Evolutionary conservation across 1,284 basidiomycete species (phyloP), one percentile per base, ranked within the genome.

Genomic region (Naganishia sp.): DNA sequence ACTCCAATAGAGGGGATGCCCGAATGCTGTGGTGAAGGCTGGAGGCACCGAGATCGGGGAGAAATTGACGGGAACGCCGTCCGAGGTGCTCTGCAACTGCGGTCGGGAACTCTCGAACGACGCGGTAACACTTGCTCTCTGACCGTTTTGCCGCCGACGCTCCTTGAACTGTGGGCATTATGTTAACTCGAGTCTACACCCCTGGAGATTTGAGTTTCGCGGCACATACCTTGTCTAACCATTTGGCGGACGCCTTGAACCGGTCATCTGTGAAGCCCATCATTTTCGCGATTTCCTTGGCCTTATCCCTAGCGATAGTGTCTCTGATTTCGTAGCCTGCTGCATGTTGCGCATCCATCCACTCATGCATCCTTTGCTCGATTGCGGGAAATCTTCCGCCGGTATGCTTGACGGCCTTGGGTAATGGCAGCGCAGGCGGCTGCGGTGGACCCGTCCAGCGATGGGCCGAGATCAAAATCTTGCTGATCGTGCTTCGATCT

Each of bases 221-320:
- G 62, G 68, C 66, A 55, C 81, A 78, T 75, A 83, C 83, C 68
- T 81, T 82, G 65, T 83, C 82, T 51, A 82, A 71, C 83, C 83
- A 84, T 18, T 82, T 81, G 11, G 78, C 77, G 2, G 81, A 82
- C n/a, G 81, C 82, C 71, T 82, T 83, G 78, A 83, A 83, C 55
- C 76, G 71, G 55, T 80, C 77, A 57, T 75, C 69, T 15, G 74
- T 67, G 32, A 79, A 75, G 4, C 80, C 80, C 49, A 80, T 73
- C 70, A 78, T 75, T 42, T 71, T 69, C 10, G 81, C 82, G 54
- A 83, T 76, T 21, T 72, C 72, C 50, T 80, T 77, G 3, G 83
- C 82, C 66, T 81, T 75, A 11, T 79, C 72, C 49, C 80, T 75
- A 23, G 82, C 77, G 6, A 73, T 71, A 7, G 73, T 68, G 71